A percentile compares a stretch with the other conserved stretches of the same genome.
Conservation (phyloP, 2,329 filamentous ascomycete species). For the Talaromyces sp. region DNA sequence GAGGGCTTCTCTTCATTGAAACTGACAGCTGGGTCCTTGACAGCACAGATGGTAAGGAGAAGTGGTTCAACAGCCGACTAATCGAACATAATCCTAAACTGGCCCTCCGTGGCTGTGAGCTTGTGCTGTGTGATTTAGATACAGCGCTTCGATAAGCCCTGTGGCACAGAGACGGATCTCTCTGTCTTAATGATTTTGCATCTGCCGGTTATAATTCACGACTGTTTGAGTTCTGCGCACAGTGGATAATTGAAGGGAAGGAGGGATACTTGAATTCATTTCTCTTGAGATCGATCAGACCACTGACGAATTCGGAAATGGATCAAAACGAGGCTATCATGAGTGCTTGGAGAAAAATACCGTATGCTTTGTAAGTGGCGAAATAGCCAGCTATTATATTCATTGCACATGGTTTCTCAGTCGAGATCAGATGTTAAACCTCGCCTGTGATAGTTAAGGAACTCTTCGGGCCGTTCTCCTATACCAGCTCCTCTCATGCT, state of each 20-base stretch:
- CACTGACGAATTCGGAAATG: background rate
- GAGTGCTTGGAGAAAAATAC: background rate
- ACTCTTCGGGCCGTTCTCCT: too few species aligned
- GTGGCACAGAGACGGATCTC: slow-evolving; percentile 22
- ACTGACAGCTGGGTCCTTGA: background rate
- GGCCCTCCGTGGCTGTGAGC: background rate
- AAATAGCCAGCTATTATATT: background rate
- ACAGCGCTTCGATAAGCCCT: slow-evolving; percentile 23
- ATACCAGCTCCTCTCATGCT: background rate
- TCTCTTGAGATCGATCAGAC: slow-evolving; percentile 4
- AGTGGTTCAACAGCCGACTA: slow-evolving; percentile 1
- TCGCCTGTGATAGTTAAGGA: background rate
- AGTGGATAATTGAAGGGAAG: slow-evolving; percentile 15
- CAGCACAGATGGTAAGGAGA: background rate
- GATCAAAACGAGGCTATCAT: background rate
- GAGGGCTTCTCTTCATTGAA: background rate
- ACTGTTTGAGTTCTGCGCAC: slow-evolving; percentile 23
- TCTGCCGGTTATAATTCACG: slow-evolving; percentile 25
- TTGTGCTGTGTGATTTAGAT: slow-evolving; percentile 15
- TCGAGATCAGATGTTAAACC: background rate
- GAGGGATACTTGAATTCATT: slow-evolving; percentile 8
- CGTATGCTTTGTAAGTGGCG: background rate
- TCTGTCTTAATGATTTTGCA: slow-evolving; percentile 25
- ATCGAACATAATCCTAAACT: slow-evolving; percentile 1
- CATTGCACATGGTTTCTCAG: background rate